Evolutionary conservation across 2,329 filamentous ascomycete genomes (phyloP).

Genomic region (Dissoconium aciculare): DNA sequence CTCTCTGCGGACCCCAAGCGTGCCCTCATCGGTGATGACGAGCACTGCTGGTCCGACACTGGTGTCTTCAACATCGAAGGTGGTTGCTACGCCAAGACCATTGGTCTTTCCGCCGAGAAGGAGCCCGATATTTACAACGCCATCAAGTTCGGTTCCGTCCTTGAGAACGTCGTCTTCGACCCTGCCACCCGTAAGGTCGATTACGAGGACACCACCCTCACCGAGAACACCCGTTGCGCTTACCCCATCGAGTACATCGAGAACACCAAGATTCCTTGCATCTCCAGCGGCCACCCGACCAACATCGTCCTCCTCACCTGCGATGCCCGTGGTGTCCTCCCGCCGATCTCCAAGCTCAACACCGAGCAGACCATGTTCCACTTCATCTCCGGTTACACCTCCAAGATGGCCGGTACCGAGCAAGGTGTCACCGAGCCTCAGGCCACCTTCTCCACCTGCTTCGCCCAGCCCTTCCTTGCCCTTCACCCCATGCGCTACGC

Average conservation of each 20-base stretch:
- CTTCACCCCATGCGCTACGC: slow-evolving; percentile 99
- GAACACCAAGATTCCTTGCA: slow-evolving; percentile 97
- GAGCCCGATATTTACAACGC: slow-evolving; percentile 95
- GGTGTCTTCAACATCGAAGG: slow-evolving; percentile 99
- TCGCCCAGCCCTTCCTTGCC: slow-evolving; percentile 96
- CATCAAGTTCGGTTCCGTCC: slow-evolving; percentile 90
- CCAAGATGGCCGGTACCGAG: slow-evolving; percentile 99
- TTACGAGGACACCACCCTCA: slow-evolving; percentile 88
- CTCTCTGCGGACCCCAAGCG: slow-evolving; percentile 94
- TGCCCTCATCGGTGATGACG: slow-evolving; percentile 90
- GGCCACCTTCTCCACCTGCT: slow-evolving; percentile 98
- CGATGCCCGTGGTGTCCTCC: slow-evolving; percentile 91
- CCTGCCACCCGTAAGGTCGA: slow-evolving; percentile 77
- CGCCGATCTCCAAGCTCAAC: slow-evolving; percentile 93
- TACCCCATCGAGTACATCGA: slow-evolving; percentile 98
- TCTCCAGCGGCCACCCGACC: slow-evolving; percentile 71
- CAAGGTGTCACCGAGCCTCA: slow-evolving; percentile 93
- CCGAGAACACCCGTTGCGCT: slow-evolving; percentile 95
- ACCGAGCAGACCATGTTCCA: slow-evolving; percentile 98
- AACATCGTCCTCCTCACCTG: slow-evolving; percentile 99
- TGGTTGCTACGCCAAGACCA: slow-evolving; percentile 98
- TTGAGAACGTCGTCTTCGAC: slow-evolving; percentile 98
- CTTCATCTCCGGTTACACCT: slow-evolving; percentile 99
- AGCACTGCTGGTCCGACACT: slow-evolving; percentile 97
- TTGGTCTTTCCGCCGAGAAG: slow-evolving; percentile 94